Percentiles rank a stretch among this genome's conserved stretches.
These are phyloP conservation scores for Zalerion maritima DNA, from an alignment of 495 filamentous ascomycete genomes.

Conservation along the genomic window DNA sequence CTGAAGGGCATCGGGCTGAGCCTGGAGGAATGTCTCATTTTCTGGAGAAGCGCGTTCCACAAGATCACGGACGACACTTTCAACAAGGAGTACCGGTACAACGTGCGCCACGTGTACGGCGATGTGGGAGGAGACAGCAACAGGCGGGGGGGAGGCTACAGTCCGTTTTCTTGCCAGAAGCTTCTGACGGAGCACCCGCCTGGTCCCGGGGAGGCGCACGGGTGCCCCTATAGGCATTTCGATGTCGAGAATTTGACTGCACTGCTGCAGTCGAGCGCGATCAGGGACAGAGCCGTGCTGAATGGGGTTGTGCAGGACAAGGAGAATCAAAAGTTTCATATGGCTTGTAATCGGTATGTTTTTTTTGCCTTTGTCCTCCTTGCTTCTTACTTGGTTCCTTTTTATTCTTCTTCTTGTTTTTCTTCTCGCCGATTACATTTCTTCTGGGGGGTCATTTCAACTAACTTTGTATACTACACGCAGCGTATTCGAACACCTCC, in stretches of 20 bases:
- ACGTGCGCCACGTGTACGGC: slow-evolving; percentile 83
- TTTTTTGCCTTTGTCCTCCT: not conserved
- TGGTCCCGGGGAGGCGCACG: slow-evolving; percentile 72
- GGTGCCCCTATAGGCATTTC: slow-evolving; percentile 93
- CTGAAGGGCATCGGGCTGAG: slow-evolving; percentile 90
- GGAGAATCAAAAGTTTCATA: slow-evolving; percentile 75
- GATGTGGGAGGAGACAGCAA: slow-evolving; percentile 91
- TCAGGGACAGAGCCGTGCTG: slow-evolving; percentile 63
- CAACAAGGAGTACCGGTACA: slow-evolving; percentile 94
- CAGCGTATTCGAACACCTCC: slow-evolving; percentile 74
- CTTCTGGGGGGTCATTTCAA: too few relatives aligned
- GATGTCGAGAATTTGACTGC: slow-evolving; percentile 67
- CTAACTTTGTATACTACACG: slow-evolving; percentile 1
- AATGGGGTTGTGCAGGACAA: slow-evolving; percentile 78
- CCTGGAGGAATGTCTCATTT: slow-evolving; percentile 81
- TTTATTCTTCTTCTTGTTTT: not conserved
- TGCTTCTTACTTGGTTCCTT: not conserved
- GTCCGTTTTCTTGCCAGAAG: slow-evolving; percentile 85
- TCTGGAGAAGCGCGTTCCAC: slow-evolving; percentile 80
- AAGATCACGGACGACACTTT: slow-evolving; percentile 80
- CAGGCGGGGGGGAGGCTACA: slow-evolving; percentile 69
- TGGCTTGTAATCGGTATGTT: slow-evolving; percentile 74
- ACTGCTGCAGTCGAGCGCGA: slow-evolving; percentile 56
- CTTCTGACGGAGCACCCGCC: slow-evolving; percentile 78
- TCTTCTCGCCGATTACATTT: too few relatives aligned